phyloP scores from a whole-genome alignment of 176 grass and related monocot genomes.

The Phoenix roebelenii region DNA sequence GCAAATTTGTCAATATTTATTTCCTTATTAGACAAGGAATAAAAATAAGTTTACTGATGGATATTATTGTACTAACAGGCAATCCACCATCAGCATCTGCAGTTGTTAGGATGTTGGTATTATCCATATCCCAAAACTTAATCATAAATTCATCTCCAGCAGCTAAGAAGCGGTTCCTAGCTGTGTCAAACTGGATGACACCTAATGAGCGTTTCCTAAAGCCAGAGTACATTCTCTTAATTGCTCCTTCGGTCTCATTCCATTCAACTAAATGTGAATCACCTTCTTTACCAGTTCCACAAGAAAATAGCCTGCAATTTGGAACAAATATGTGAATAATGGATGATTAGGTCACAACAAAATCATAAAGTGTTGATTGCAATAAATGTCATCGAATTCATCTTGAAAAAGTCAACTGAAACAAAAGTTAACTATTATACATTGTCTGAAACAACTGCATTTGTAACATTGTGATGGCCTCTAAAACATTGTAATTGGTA shows the following conservation, averaged over 20 bases:
- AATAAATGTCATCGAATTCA: too few relatives aligned
- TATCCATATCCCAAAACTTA: slow-evolving; percentile 99
- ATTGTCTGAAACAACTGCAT: too few relatives aligned
- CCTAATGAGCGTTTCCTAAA: slow-evolving; percentile 80
- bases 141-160: slow-evolving; percentile 94
- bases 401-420: too few relatives aligned
- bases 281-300: slow-evolving; percentile 94
- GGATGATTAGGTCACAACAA: background rate
- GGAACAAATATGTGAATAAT: too few relatives aligned
- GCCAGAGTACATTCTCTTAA: slow-evolving; percentile 84
- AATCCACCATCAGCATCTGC: slow-evolving; percentile 78
- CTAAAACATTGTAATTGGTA: too few relatives aligned
- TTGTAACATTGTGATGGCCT: too few relatives aligned
- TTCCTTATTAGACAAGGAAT: too few relatives aligned
- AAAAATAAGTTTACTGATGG: too few relatives aligned
- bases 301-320: slow-evolving; percentile 71
- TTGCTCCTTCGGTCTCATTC: slow-evolving; percentile 94
- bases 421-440: too few relatives aligned
- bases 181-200: slow-evolving; percentile 93
- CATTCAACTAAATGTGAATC: slow-evolving; percentile 97
- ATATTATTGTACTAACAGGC: slow-evolving; percentile 43
- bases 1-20: background rate
- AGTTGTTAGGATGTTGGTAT: slow-evolving; percentile 67
- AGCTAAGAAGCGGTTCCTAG: slow-evolving; percentile 77
- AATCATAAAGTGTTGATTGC: background rate